Conservation (phyloP, 2,329 filamentous ascomycete species). For the Coniella vitis region DNA sequence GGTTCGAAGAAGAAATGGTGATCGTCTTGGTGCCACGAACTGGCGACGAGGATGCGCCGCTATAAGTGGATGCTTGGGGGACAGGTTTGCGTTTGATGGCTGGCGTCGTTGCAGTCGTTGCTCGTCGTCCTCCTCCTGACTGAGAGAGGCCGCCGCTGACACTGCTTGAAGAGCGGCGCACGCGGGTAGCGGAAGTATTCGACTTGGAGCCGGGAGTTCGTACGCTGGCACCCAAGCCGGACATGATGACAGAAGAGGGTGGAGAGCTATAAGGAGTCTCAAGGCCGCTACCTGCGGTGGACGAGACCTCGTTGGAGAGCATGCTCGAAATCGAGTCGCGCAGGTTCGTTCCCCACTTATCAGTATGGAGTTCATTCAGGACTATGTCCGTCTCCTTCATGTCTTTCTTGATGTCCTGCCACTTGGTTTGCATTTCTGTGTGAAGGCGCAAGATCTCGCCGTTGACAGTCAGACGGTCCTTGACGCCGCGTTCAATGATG, state of each 20-base stretch:
- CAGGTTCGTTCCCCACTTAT: conserved; percentile 63
- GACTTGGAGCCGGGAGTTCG: conserved; percentile 24
- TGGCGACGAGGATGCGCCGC: conserved; percentile 27
- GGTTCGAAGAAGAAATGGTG: conserved; percentile 24
- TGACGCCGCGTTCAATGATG: conserved; percentile 93
- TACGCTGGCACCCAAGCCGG: conserved; percentile 36
- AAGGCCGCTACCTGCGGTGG: conserved; percentile 59
- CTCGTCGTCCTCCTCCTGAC: conserved; percentile 38
- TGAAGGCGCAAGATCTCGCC: conserved; percentile 87
- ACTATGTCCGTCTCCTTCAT: conserved; percentile 70
- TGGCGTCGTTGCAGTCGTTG: conserved; percentile 38
- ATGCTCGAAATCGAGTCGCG: conserved; percentile 92
- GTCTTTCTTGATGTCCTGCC: conserved; percentile 67
- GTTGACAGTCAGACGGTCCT: conserved; percentile 91
- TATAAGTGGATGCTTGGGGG: conserved; percentile 40
- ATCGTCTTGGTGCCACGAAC: no score
- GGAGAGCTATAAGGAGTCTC: conserved; percentile 66
- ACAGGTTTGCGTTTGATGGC: conserved; percentile 35
- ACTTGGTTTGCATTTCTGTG: conserved; percentile 76
- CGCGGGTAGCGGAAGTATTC: conserved; percentile 25
- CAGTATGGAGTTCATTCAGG: conserved; percentile 64
- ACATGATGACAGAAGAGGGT: conserved; percentile 56
- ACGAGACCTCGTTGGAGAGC: conserved; percentile 68
- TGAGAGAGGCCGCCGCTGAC: conserved; percentile 38
- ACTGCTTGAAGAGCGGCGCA: conserved; percentile 38